Base-by-base conservation (phyloP, 139 green algal species). In the Pseudopediastrum boryanum region DNA sequence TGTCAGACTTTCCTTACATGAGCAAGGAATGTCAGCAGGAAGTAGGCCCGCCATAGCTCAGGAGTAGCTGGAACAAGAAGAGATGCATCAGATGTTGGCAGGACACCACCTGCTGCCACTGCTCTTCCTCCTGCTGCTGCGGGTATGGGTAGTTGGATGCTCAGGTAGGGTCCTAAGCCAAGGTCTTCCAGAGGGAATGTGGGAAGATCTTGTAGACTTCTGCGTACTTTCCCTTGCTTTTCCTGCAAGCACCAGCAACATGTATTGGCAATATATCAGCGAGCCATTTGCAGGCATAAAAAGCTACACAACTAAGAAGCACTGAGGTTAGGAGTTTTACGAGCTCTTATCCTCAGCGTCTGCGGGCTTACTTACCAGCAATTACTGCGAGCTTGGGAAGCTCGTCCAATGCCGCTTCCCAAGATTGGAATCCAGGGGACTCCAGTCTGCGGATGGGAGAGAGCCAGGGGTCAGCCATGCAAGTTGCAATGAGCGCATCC, bases 11-110 rank as follows among this genome's bases (percentile, higher is more conserved):
- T 7, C 43, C 79, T 62, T 36, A 86, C 85, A 38, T 89, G 85
- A 0, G 77, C 64, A 0, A 86, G 44, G 61, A 89, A 89, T 2
- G 81, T 83, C n/a, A 89, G 73, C 42, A 86, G 23, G 43, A 51
- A 41, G 77, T 89, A 89, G 4, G 81, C 81, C 5, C 81, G 51
- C 81, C 81, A 89, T n/a, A 79, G 62, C 61, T 83, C 63, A 31
- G 2, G n/a, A 1, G 46, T 61, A 12, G 23, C 0, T 33, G 58
- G n/a, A 19, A 21, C 35, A 16, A 1, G 44, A 23, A 42, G n/a
- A n/a, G n/a, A n/a, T n/a, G n/a, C n/a, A n/a, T n/a, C 16, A 16
- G 13, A 13, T 9, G 23, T 43, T 58, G 27, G 41, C 39, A 16
- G 12, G 29, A 27, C 27, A 38, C 52, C 71, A 51, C 36, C 71